Percentiles rank a stretch among this genome's conserved stretches.
phyloP scores from a whole-genome alignment of 331 rosid species.

The Pyrus hybrid region DNA sequence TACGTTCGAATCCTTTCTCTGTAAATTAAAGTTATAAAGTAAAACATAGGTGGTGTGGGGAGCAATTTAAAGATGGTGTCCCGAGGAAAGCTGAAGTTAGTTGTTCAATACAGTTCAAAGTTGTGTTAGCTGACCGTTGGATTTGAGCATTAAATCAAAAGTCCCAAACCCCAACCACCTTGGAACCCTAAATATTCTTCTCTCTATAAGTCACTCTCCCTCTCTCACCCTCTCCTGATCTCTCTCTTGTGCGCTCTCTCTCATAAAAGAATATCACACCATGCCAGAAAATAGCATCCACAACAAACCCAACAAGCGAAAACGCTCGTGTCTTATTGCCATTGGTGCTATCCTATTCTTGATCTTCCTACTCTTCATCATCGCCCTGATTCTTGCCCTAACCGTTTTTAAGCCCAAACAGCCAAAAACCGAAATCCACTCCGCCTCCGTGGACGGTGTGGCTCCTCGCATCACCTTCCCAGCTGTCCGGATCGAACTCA shows the following conservation, averaged over 20 bases:
- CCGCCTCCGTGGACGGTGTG: slow-evolving; percentile 39
- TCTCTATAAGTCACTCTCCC: not conserved
- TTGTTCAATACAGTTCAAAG: not conserved
- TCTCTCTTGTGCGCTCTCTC: not conserved
- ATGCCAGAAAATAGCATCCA: not conserved
- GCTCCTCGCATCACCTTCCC: slow-evolving; percentile 45
- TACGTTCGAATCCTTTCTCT: too few relatives aligned
- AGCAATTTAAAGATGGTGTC: not conserved
- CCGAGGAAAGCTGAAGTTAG: not conserved
- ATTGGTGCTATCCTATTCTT: slow-evolving; percentile 13
- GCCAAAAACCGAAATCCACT: slow-evolving; percentile 29
- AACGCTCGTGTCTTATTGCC: slow-evolving; percentile 12
- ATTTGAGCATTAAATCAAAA: not conserved
- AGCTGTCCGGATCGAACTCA: slow-evolving; percentile 28
- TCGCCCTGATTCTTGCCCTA: slow-evolving; percentile 32
- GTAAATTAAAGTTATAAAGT: too few relatives aligned
- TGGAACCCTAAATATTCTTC: not conserved
- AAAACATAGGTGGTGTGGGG: not conserved
- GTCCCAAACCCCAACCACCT: not conserved
- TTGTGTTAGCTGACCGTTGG: not conserved
- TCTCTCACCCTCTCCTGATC: not conserved
- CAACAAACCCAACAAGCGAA: not conserved
- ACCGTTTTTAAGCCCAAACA: slow-evolving; percentile 47
- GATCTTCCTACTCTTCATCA: slow-evolving; percentile 15
- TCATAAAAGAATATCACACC: not conserved